Base-by-base conservation (phyloP, 2,329 filamentous ascomycete genomes). In the Fusarium coicis region DNA sequence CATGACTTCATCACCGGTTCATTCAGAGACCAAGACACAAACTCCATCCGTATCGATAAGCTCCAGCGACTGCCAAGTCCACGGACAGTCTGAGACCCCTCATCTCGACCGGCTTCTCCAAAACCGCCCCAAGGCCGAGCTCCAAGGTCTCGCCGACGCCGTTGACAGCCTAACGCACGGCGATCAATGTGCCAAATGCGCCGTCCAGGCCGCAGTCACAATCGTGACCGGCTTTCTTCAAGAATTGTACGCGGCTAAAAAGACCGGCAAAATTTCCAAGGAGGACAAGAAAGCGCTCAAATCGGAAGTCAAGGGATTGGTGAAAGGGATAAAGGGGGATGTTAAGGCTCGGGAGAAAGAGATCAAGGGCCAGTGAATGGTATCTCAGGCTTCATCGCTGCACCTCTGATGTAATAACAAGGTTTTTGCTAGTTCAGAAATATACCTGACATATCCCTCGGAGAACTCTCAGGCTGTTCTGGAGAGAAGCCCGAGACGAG, bases 241-340 rank as follows among this genome's bases (percentile, higher is more conserved):
- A 26, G 55, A 72, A 23, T 9, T 70, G 0, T 55, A 68, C n/a
- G 54, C 44, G 9, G 70, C 70, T 21, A 73, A 73, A 19, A 73
- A 70, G 46, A 54, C 21, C 36, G 65, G 70, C 2, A 73, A 73
- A 18, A 23, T 69, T 11, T 73, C 60, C 10, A 73, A 70, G 26
- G 70, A 73, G 9, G 70, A 72, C 2, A 72, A 73, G 59, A 65
- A 58, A 52, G 65, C 69, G 30, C 66, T 73, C 37, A 73, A 73
- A 56, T 49, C 37, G 28, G 66, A 73, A 54, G 49, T 73, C 39
- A 59, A 59, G 69, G 70, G 47, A n/a, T 40, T 72, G 16, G 52
- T 55, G 5, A 63, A 50, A 36, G 65, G 65, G 8, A 40, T 73
- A 8, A 73, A 73, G 43, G 46, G 40, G 15, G 59, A 57, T 2